phyloP scores from a whole-genome alignment of 352 stramenopile species.

The Globisporangium emineosum region DNA sequence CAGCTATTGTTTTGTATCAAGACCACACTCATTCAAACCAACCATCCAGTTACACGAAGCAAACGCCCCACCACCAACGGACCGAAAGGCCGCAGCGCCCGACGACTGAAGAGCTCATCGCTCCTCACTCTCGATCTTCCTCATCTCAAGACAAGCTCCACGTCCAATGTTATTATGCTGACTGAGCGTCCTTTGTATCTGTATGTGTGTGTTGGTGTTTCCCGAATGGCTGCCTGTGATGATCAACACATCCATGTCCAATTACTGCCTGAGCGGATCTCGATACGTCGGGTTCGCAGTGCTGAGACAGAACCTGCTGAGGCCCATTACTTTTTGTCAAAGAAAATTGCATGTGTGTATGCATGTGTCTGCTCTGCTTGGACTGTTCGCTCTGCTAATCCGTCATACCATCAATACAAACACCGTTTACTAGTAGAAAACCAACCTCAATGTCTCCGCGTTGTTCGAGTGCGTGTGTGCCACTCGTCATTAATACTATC shows the following conservation, averaged over 20 bases:
- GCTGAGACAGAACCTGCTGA: conserved; percentile 48
- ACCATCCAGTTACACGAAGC: no score
- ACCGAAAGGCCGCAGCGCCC: no score
- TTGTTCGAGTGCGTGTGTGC: neutral
- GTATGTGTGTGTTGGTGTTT: neutral
- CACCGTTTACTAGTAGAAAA: neutral
- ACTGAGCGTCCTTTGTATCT: neutral
- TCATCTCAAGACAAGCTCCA: neutral
- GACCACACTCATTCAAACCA: neutral
- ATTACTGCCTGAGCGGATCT: conserved; percentile 50
- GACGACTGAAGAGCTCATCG: no score
- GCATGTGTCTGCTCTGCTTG: neutral
- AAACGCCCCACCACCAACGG: no score
- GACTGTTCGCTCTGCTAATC: neutral
- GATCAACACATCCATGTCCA: conserved; percentile 33
- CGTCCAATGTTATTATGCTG: neutral
- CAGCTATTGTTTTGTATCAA: neutral
- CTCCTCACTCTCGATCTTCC: conserved; percentile 5
- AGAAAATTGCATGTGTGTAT: neutral
- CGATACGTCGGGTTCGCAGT: conserved; percentile 24
- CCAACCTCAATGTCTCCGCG: no score
- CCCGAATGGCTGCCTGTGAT: conserved; percentile 12
- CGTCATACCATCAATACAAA: neutral
- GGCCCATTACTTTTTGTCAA: conserved; percentile 19
- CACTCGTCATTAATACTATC: no score